Evolutionary conservation across 208 protist genomes (phyloP), one percentile per base, ranked within the genome.

Genomic region (Crithidia expoeki): DNA sequence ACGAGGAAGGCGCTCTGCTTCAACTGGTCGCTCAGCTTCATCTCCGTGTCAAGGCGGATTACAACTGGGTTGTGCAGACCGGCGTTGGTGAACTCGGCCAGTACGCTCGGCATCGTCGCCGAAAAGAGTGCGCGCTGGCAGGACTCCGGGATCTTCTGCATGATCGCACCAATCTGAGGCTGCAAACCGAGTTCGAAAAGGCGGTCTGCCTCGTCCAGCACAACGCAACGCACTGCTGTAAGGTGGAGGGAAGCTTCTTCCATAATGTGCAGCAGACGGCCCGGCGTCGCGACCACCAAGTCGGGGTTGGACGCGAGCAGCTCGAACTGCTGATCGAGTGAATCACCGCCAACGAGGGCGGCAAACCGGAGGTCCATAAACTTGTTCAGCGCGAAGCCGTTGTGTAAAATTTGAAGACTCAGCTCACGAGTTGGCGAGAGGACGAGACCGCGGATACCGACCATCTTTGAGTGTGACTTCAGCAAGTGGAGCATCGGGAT

Each of bases 191-290:
- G 87, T 79, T 99, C 99, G 85, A 99, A 99, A 9, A 99, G 85
- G 19, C 96, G 90, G 83, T 99, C 99, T 1, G 98, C 99, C 84
- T 99, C 99, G 87, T 99, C 99, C 56, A 99, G 98, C 0, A 99
- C 98, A 9, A 99, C 47, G 47, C 94, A 97, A 67, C 98, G 85
- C n/a, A 99, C 88, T 32, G 78, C 74, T 4, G 72, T 81, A 3
- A 99, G 83, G 44, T 91, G 83, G 32, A 99, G 63, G 4, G 96
- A 96, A 28, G 97, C 93, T 55, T 99, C 97, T 53, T 97, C 86
- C 56, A 99, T 88, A 47, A 98, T 93, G 78, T 99, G 98, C 42
- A 99, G 72, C n/a, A 99, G 78, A 76, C 99, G 96, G 21, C 99
- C 99, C 1, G 99, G 99, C 7, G 99, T 99, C 1, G 98, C 98